Base-by-base conservation (phyloP, 75 land plant genomes). In the Isoetes taiwanensis region DNA sequence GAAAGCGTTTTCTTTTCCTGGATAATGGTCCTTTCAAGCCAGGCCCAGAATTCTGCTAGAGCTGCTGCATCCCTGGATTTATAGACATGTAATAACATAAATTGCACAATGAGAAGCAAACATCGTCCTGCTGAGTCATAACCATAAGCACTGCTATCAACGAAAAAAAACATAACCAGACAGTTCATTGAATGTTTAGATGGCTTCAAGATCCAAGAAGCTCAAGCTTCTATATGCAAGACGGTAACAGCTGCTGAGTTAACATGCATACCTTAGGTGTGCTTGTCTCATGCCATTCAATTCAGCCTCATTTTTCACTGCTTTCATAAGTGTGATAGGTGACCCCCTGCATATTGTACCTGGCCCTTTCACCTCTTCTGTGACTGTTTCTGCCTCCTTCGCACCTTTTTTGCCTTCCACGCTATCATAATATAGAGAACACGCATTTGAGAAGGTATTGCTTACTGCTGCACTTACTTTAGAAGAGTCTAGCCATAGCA, bases 41-140 rank as follows among this genome's bases (percentile, higher is more conserved):
- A 91, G 27, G 74, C 61, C 96, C 96, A 88, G 59, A 91, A 91
- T 56, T 84, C 88, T 37, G 77, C 85, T 32, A 91, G 63, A 67
- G 97, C 95, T 54, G 96, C 95, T 30, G 96, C 97, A 79, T 91
- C 97, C 67, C 97, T 91, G 79, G 19, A 68, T 3, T n/a, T n/a
- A n/a, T n/a, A n/a, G n/a, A n/a, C n/a, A n/a, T n/a, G n/a, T n/a
- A n/a, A n/a, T n/a, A n/a, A n/a, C n/a, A n/a, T n/a, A n/a, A n/a
- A n/a, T n/a, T n/a, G n/a, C n/a, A n/a, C n/a, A n/a, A n/a, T n/a
- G n/a, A n/a, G n/a, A n/a, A n/a, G n/a, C n/a, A n/a, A n/a, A n/a
- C n/a, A n/a, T n/a, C n/a, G n/a, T n/a, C n/a, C n/a, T n/a, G n/a
- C n/a, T n/a, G n/a, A n/a, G n/a, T n/a, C n/a, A n/a, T n/a, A n/a